Percentiles rank a stretch among this genome's conserved stretches.
These are phyloP conservation scores for Pachyrhizus erosus DNA, from an alignment of 306 rosid species.

Conservation along the genomic window DNA sequence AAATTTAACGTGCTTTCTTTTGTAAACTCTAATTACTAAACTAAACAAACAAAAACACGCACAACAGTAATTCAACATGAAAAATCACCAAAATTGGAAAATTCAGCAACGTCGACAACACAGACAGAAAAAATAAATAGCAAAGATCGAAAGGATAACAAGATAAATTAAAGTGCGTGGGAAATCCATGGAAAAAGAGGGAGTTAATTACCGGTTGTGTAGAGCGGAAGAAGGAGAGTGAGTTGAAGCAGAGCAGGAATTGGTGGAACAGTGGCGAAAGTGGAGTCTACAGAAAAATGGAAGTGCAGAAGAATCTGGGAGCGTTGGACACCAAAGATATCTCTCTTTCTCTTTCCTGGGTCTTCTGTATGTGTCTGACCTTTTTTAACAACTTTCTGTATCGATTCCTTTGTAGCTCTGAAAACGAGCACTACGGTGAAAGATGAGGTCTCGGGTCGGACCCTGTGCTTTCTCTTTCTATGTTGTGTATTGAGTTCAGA, in stretches of 20 bases:
- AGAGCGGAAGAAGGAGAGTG: slow-evolving; percentile 25
- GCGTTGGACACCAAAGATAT: slow-evolving; percentile 34
- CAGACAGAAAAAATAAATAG: not conserved
- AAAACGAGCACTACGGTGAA: slow-evolving; percentile 57
- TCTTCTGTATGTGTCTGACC: not conserved
- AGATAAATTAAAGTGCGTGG: not conserved
- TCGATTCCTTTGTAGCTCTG: slow-evolving; percentile 44
- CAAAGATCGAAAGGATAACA: slow-evolving; percentile 11
- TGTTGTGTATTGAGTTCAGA: slow-evolving; percentile 42
- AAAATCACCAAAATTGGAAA: not conserved
- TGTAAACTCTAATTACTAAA: not conserved
- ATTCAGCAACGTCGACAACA: slow-evolving; percentile 22
- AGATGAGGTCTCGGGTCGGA: slow-evolving; percentile 59
- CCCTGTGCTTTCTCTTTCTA: slow-evolving; percentile 43
- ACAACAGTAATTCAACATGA: slow-evolving; percentile 35
- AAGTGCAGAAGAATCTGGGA: slow-evolving; percentile 39
- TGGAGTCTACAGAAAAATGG: slow-evolving; percentile 33
- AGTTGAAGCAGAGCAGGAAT: slow-evolving; percentile 35
- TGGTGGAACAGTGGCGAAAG: slow-evolving; percentile 12
- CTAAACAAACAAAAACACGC: not conserved
- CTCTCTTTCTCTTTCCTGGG: not conserved
- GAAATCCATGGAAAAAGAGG: not conserved
- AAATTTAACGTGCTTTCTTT: not conserved
- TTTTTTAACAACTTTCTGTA: slow-evolving; percentile 39
- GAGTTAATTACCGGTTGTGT: slow-evolving; percentile 17